Base-by-base conservation (phyloP, 2,329 filamentous ascomycete species). In the Dryadomyces quercus-mongolicae region DNA sequence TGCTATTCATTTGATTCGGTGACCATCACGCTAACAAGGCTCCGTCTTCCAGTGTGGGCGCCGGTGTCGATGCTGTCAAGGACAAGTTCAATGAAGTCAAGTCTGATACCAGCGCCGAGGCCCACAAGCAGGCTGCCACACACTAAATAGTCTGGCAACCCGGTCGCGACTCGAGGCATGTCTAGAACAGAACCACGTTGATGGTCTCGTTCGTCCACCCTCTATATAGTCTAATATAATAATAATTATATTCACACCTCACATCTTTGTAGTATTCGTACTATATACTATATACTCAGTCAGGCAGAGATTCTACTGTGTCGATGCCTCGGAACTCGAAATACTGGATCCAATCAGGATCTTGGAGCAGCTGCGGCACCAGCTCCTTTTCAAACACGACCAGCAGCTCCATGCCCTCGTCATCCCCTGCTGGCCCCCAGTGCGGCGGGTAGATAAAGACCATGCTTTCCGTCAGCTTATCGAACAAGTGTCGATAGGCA, bases 51-150 rank as follows among this genome's bases (percentile, higher is more conserved):
- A 69, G 67, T 55, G 51, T 64, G 51, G 45, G 63, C 31, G 63
- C 66, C 45, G 61, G 64, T 52, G 60, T 63, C 40, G 62, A 65
- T 43, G 66, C 67, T 59, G 34, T 67, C 57, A 63, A 62, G 56
- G 67, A 70, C 65, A 69, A 69, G 67, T 42, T 58, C 51, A 51
- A 60, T 36, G 60, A 68, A 65, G 51, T 58, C 53, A 60, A 61
- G 59, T 55, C 66, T 60, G 64, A 68, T 18, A 60, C 65, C 52
- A 63, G 62, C 20, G 67, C 67, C 48, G 67, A 69, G 65, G 61
- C 60, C 61, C 66, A 70, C 66, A 70, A 70, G 67, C 65, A 70
- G 66, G 55, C 58, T 40, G 64, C 63, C 36, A 69, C 61, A 49
- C 67, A 70, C 66, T 70, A 68, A 68, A 58, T 5, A 21, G 5